These are phyloP conservation scores for Parathielavia appendiculata DNA, from an alignment of 495 filamentous ascomycete species.

Conservation along the genomic window DNA sequence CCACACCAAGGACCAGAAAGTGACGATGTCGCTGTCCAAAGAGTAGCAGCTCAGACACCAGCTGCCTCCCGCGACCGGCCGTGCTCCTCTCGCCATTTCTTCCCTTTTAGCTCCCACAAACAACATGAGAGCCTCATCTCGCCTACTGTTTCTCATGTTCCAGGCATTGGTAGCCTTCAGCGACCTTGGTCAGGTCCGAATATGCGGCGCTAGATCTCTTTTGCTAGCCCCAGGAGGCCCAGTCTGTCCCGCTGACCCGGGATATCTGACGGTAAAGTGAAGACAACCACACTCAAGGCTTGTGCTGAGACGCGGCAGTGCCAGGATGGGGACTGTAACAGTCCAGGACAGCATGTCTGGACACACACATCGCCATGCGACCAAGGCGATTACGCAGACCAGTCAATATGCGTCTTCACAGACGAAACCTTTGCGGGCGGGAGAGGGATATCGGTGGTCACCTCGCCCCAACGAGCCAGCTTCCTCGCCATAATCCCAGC, in stretches of 20 bases:
- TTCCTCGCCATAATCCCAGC: constrained; percentile 23
- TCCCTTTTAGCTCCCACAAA: not conserved
- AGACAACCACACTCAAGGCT: not conserved
- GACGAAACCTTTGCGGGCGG: constrained; percentile 28
- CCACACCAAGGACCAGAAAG: too few species aligned
- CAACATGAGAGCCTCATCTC: constrained; percentile 3
- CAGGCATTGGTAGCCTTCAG: constrained; percentile 3
- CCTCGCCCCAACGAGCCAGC: constrained; percentile 22
- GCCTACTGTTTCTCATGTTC: not conserved
- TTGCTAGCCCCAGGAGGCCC: not conserved
- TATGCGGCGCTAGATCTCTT: constrained; percentile 5
- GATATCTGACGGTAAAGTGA: not conserved
- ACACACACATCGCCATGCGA: constrained; percentile 29
- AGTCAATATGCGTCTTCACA: constrained; percentile 31
- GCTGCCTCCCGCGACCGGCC: too few species aligned
- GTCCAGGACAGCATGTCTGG: constrained; percentile 22
- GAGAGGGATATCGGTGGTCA: constrained; percentile 34
- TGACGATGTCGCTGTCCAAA: too few species aligned
- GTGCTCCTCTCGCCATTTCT: too few species aligned
- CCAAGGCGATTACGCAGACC: constrained; percentile 13
- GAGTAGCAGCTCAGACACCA: too few species aligned
- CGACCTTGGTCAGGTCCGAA: constrained; percentile 5
- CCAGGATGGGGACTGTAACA: constrained; percentile 15
- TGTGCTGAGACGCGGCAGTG: constrained; percentile 6
- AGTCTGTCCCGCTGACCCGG: not conserved